These are phyloP conservation scores for Canavalia ensiformis DNA, from an alignment of 306 rosid genomes.

Conservation along the genomic window DNA sequence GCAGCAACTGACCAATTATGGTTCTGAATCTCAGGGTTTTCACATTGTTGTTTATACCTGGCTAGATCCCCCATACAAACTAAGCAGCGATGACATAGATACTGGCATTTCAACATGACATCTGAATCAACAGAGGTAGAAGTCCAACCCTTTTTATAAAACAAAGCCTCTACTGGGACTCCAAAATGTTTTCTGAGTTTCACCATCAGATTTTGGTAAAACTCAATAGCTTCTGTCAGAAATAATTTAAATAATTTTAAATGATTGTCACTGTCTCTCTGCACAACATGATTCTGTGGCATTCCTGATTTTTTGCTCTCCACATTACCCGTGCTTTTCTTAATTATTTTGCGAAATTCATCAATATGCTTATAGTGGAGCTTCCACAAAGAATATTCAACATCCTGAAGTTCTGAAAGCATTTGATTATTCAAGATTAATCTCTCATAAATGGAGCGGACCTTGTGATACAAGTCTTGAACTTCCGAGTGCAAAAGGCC, in stretches of 20 bases:
- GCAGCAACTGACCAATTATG: conserved; percentile 96
- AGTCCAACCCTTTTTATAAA: conserved; percentile 51
- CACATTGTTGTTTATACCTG: conserved; percentile 84
- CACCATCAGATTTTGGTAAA: conserved; percentile 73
- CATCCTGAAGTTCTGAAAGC: conserved; percentile 78
- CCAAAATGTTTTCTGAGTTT: conserved; percentile 68
- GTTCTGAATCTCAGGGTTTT: conserved; percentile 61
- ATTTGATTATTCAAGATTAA: conserved; percentile 57
- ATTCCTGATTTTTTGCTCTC: conserved; percentile 53
- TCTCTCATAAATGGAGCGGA: conserved; percentile 75
- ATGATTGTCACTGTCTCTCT: conserved; percentile 49
- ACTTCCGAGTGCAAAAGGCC: conserved; percentile 73
- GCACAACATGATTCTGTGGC: conserved; percentile 44
- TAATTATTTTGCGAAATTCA: conserved; percentile 84
- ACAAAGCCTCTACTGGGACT: conserved; percentile 67
- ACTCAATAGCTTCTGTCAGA: conserved; percentile 79
- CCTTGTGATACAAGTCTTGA: conserved; percentile 69
- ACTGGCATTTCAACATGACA: conserved; percentile 68
- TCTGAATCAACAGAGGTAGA: conserved; percentile 57
- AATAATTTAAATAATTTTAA: conserved; percentile 69
- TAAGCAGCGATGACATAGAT: conserved; percentile 91
- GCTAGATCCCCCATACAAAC: conserved; percentile 97
- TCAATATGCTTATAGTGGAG: conserved; percentile 94
- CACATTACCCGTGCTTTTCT: conserved; percentile 62
- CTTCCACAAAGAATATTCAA: conserved; percentile 96